Conservation (phyloP, 495 filamentous ascomycete species). For the Tuber microsphaerosporum region DNA sequence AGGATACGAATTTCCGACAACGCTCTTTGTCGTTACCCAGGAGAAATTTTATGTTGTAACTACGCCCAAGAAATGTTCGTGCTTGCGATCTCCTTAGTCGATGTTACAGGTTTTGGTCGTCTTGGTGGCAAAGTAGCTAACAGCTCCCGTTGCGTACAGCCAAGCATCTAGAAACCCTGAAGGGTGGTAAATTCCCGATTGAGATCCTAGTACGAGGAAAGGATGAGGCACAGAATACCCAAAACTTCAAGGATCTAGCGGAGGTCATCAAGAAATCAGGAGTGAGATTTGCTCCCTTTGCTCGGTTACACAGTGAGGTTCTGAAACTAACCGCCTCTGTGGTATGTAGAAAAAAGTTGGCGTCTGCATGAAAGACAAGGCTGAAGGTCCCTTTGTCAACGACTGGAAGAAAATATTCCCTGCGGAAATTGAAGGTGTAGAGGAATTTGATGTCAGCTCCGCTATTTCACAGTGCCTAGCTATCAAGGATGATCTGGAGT, state of each 20-base stretch:
- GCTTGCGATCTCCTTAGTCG: not conserved
- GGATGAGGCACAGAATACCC: constrained; percentile 78
- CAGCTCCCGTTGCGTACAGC: constrained; percentile 49
- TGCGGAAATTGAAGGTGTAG: constrained; percentile 69
- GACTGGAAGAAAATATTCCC: constrained; percentile 83
- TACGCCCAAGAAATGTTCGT: constrained; percentile 87
- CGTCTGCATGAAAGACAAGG: constrained; percentile 70
- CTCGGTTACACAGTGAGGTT: not conserved
- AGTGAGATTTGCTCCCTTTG: constrained; percentile 49
- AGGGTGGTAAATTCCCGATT: constrained; percentile 80
- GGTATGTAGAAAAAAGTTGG: constrained; percentile 75
- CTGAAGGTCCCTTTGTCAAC: constrained; percentile 82
- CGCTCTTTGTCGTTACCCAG: constrained; percentile 80
- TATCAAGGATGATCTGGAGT: constrained; percentile 92
- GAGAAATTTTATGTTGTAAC: constrained; percentile 86
- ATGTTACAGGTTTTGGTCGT: not conserved
- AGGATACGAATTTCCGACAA: constrained; percentile 97
- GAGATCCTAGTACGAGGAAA: constrained; percentile 86
- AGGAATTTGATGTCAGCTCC: constrained; percentile 77
- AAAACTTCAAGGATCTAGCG: constrained; percentile 71
- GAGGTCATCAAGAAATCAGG: constrained; percentile 81
- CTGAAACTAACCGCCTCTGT: not conserved
- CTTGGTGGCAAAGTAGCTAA: constrained; percentile 35
- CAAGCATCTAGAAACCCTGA: constrained; percentile 85
- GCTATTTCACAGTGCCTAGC: constrained; percentile 78